Percentiles rank a stretch among this genome's conserved stretches.
phyloP scores from a whole-genome alignment of 257 asterid species.

The Sherardia arvensis region DNA sequence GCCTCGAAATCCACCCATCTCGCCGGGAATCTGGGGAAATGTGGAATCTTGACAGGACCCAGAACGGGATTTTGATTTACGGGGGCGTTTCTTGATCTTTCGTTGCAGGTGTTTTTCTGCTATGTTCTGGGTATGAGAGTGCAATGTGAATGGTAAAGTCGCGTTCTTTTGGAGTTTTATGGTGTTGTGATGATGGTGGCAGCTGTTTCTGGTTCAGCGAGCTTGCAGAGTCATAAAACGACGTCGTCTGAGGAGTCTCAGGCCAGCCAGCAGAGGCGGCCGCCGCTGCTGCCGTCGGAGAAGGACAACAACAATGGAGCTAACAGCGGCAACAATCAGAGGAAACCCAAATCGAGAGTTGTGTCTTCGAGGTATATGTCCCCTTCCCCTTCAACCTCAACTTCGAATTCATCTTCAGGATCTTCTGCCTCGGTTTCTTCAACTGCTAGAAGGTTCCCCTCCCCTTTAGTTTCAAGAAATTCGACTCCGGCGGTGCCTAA shows the following conservation, averaged over 20 bases:
- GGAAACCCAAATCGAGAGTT: constrained; percentile 63
- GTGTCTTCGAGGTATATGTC: constrained; percentile 86
- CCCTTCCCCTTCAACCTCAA: constrained; percentile 72
- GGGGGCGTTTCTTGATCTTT: constrained; percentile 47
- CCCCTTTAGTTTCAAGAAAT: constrained; percentile 58
- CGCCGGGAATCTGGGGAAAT: constrained; percentile 21
- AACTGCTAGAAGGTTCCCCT: constrained; percentile 66
- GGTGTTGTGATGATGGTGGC: constrained; percentile 72
- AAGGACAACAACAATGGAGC: constrained; percentile 56
- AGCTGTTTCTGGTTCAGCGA: constrained; percentile 79
- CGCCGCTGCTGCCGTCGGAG: constrained; percentile 83
- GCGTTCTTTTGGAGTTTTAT: constrained; percentile 13
- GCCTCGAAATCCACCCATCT: constrained; percentile 2
- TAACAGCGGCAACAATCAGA: constrained; percentile 24
- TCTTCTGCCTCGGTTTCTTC: constrained; percentile 50
- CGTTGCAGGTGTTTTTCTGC: constrained; percentile 26
- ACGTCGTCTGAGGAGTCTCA: constrained; percentile 27
- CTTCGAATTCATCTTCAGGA: constrained; percentile 62
- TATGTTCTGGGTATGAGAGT: constrained; percentile 17
- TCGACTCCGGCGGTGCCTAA: constrained; percentile 43
- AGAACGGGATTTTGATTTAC: constrained; percentile 31
- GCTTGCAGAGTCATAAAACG: constrained; percentile 33
- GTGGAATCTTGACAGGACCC: constrained; percentile 33
- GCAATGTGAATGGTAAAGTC: constrained; percentile 49
- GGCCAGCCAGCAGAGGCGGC: constrained; percentile 33